These are phyloP conservation scores for Capsella bursapastoris DNA, from an alignment of 345 rosid genomes.

Conservation along the genomic window DNA sequence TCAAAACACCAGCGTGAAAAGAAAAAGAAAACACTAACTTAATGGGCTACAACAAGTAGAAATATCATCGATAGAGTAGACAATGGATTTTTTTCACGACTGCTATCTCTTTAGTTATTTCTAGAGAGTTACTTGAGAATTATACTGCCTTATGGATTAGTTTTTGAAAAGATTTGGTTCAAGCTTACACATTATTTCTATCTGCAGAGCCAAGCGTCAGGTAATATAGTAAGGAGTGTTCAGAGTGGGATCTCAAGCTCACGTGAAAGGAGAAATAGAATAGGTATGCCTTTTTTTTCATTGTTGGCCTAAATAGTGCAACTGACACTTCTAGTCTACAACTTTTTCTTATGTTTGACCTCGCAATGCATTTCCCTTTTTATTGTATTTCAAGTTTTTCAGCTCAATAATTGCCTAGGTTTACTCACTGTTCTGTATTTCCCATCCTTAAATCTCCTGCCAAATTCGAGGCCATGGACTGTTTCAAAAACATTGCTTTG, in stretches of 20 bases:
- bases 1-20: neutral
- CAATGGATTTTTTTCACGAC: neutral
- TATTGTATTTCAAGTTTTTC: constrained; percentile 12
- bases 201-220: constrained; percentile 61
- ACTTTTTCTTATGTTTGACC: constrained; percentile 14
- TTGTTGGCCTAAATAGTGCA: constrained; percentile 11
- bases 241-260: constrained; percentile 56
- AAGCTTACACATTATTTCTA: constrained; percentile 11
- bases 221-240: constrained; percentile 56
- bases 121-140: neutral
- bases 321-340: neutral
- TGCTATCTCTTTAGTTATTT: neutral
- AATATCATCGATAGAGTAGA: constrained; percentile 3
- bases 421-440: neutral
- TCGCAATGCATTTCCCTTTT: neutral
- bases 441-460: neutral
- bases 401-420: neutral
- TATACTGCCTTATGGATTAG: constrained; percentile 7
- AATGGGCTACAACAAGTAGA: neutral
- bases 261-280: constrained; percentile 55
- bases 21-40: neutral
- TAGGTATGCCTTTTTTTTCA: constrained; percentile 45
- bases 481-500: constrained; percentile 3
- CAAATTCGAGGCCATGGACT: constrained; percentile 13
- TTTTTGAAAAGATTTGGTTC: neutral